Evolutionary conservation across 1,139 yeast genomes (phyloP), one percentile per base, ranked within the genome.

Genomic region (Taphrina pruni): DNA sequence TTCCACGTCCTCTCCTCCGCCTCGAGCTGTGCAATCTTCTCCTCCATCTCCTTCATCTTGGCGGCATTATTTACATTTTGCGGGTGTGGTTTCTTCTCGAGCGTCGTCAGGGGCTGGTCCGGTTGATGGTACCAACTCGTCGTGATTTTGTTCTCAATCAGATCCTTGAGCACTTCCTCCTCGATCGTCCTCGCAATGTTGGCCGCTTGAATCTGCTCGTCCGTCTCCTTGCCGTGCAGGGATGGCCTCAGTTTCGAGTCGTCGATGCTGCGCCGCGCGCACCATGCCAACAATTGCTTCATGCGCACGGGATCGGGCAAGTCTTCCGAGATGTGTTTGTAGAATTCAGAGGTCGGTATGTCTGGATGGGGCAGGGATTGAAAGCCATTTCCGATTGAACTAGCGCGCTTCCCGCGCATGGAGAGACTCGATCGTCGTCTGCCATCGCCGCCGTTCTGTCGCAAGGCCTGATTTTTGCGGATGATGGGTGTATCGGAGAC

Each of bases 341-440:
- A 86, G 74, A 86, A 86, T 68, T 87, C 88, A 21, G 79, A 75
- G 0, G 83, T 80, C 0, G 86, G 83, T 1, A 89, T 86, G 61
- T 85, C 87, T 1, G 83, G 82, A 76, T 89, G 94, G 0, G 93
- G 93, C 46, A 84, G 84, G 0, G 89, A 91, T 17, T 72, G 81
- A 72, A 86, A 86, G 1, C 94, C 94, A 75, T 87, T 88, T 0
- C 94, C 92, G 14, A 89, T 84, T 0, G 93, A 87, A 75, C 90
- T 88, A 1, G 88, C 85, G 48, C 95, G 80, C 74, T 87, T 88
- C 1, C 95, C 95, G 56, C 95, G 79, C 70, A 76, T 75, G 21
- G 76, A 77, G 41, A 79, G 71, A 64, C 79, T 77, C 38, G 79
- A 75, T 36, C 77, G 71, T 50, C 78, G 58, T 64, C 75, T 57